Conservation (phyloP, 2,329 filamentous ascomycete genomes). For the Alternaria longipes region DNA sequence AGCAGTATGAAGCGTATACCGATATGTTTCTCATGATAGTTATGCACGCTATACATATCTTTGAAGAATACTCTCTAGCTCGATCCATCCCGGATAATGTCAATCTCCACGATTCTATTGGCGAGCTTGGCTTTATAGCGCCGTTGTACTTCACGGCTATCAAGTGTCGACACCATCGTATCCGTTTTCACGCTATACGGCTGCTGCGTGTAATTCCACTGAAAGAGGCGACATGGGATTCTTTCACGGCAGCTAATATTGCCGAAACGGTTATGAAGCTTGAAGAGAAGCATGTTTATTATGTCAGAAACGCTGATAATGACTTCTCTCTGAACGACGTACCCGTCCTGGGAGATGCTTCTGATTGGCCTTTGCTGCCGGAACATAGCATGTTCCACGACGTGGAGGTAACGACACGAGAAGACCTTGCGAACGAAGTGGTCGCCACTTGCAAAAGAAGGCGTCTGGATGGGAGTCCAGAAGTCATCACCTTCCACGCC, state of each 20-base stretch:
- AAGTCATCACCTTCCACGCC: background rate
- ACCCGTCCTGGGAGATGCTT: background rate
- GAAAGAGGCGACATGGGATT: constrained; percentile 57
- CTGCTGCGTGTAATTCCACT: constrained; percentile 44
- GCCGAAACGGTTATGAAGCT: constrained; percentile 13
- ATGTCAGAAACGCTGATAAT: background rate
- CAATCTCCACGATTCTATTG: constrained; percentile 7
- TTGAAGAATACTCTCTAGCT: background rate
- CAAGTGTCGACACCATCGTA: constrained; percentile 57
- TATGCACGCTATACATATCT: constrained; percentile 5
- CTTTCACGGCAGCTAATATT: constrained; percentile 11
- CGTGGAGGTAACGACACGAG: background rate
- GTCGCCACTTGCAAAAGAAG: constrained; percentile 7
- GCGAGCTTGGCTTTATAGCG: constrained; percentile 29
- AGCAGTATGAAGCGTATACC: constrained; percentile 33
- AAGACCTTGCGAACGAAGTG: constrained; percentile 1
- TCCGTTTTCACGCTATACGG: constrained; percentile 53
- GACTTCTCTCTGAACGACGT: background rate
- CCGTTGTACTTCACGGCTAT: constrained; percentile 41
- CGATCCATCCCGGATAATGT: constrained; percentile 5
- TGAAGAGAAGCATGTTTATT: background rate
- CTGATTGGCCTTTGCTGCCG: background rate
- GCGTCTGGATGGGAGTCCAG: background rate
- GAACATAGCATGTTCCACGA: constrained; percentile 9
- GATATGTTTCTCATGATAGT: constrained; percentile 24